Percentiles rank a stretch among this genome's conserved stretches.
Evolutionary conservation across 2,329 filamentous ascomycete species (phyloP).

Genomic region (Diaporthe citriasiana): DNA sequence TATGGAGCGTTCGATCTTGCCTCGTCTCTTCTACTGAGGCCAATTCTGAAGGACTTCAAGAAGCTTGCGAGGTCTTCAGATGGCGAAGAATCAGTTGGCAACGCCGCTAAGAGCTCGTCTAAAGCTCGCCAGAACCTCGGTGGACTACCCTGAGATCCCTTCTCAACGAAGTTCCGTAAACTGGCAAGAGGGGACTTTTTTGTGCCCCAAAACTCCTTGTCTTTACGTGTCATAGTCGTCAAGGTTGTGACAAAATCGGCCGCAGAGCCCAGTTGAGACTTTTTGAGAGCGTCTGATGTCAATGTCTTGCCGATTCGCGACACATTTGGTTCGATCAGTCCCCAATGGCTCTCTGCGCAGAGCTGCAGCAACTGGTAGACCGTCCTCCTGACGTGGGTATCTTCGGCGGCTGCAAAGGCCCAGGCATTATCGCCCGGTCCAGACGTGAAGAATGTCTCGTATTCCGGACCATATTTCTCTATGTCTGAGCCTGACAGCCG

Average conservation of each 20-base stretch:
- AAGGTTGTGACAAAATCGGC: conserved; percentile 78
- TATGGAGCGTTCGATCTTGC: conserved; percentile 74
- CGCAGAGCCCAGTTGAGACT: conserved; percentile 80
- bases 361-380: conserved; percentile 65
- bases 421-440: conserved; percentile 69
- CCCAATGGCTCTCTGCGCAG: conserved; percentile 62
- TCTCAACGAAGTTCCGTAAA: conserved; percentile 81
- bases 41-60: conserved; percentile 76
- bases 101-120: conserved; percentile 71
- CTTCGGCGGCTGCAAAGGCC: conserved; percentile 75
- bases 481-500: conserved; percentile 66
- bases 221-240: conserved; percentile 72
- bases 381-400: conserved; percentile 65
- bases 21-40: conserved; percentile 82
- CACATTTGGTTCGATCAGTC: conserved; percentile 64
- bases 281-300: conserved; percentile 80
- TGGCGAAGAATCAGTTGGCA: conserved; percentile 63
- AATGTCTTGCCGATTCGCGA: conserved; percentile 70
- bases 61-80: conserved; percentile 71
- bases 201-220: conserved; percentile 83
- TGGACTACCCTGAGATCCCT: conserved; percentile 85
- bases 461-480: conserved; percentile 70
- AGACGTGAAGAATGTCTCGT: conserved; percentile 76
- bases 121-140: conserved; percentile 81
- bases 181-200: conserved; percentile 68